Percentiles rank a stretch among this genome's conserved stretches.
These are phyloP conservation scores for Coemansia sp. DNA, from an alignment of 192 early-diverging fungal genomes.

Conservation along the genomic window DNA sequence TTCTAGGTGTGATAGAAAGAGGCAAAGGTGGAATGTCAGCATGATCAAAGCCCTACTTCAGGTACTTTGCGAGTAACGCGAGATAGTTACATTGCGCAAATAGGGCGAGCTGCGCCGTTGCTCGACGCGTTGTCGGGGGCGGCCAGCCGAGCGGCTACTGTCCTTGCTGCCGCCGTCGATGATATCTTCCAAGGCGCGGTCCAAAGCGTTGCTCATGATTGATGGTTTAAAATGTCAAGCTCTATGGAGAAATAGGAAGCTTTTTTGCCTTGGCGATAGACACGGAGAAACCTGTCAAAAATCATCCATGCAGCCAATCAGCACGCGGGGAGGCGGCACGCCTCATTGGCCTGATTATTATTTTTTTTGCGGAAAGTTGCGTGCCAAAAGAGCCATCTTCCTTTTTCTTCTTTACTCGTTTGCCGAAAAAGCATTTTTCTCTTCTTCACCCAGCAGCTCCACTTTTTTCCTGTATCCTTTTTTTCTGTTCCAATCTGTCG, in stretches of 20 bases:
- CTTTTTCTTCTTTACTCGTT: neutral
- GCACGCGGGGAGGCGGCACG: neutral
- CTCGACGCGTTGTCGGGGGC: neutral
- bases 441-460: neutral
- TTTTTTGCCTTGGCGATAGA: neutral
- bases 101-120: conserved; percentile 29
- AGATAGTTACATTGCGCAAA: conserved; percentile 20
- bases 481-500: neutral
- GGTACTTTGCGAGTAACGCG: neutral
- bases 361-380: neutral
- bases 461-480: conserved; percentile 6
- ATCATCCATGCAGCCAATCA: neutral
- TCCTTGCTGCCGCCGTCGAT: conserved; percentile 11
- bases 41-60: neutral
- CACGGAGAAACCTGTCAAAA: neutral
- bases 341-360: neutral
- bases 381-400: neutral
- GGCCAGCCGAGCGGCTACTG: neutral
- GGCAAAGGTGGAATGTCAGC: neutral
- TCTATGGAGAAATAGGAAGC: neutral
- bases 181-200: conserved; percentile 49
- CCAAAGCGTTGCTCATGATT: conserved; percentile 24
- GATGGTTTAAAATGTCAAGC: neutral
- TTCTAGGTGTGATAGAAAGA: neutral
- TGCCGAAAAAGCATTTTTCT: neutral